Evolutionary conservation across 169 alveolate species (phyloP).

Genomic region (Hepatocystis sp.): DNA sequence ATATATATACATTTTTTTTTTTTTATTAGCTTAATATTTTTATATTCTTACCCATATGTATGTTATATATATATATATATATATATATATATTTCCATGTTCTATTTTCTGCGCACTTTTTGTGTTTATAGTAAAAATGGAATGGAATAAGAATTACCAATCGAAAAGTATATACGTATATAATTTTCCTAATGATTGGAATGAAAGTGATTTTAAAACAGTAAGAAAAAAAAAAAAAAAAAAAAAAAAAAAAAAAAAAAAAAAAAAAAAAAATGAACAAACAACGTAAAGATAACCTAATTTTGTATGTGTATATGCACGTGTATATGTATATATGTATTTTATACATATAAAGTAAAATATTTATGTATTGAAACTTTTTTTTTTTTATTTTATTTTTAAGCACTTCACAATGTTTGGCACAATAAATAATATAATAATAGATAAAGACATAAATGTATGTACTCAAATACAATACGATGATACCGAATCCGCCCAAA

Average conservation of each 20-base stretch:
- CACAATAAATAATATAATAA: constrained; percentile 42
- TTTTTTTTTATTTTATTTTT: not conserved
- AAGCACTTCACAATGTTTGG: constrained; percentile 58
- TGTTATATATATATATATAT: no score
- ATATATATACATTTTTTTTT: no score
- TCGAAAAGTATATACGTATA: constrained; percentile 64
- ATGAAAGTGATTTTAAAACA: constrained; percentile 48
- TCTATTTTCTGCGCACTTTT: no score
- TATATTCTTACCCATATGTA: no score
- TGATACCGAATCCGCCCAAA: constrained; percentile 88
- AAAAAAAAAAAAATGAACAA: no score
- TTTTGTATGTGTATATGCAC: no score
- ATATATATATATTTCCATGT: no score
- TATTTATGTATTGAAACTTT: no score
- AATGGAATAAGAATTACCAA: constrained; percentile 49
- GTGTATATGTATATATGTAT: not conserved
- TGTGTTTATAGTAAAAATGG: no score
- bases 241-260: not conserved
- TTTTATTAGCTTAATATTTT: no score
- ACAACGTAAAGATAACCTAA: no score
- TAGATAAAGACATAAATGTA: constrained; percentile 86
- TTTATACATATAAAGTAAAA: no score
- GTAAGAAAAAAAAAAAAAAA: constrained; percentile 17
- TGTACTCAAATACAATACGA: constrained; percentile 93
- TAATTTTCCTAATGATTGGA: constrained; percentile 71